Conservation (phyloP, 805 yeast species). For the Cyberlindnera mycetangii region DNA sequence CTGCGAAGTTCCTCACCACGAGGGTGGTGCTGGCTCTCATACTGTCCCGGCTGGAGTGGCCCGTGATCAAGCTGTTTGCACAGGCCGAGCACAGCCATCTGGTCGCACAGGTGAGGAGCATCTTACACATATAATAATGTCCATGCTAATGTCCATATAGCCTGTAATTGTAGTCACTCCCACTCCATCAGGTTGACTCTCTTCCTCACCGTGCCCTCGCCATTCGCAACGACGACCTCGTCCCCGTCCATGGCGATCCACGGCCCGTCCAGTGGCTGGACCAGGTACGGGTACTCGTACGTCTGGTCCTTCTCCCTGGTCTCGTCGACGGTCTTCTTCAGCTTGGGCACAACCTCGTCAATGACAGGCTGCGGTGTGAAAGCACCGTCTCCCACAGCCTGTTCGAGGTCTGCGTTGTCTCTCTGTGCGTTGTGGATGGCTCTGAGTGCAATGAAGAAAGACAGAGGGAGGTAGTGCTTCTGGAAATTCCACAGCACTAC, state of each 20-base stretch:
- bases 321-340: constrained; percentile 65
- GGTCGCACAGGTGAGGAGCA: background rate
- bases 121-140: no score
- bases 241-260: constrained; percentile 68
- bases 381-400: constrained; percentile 23
- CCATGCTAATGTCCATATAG: no score
- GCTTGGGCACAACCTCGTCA: constrained; percentile 1
- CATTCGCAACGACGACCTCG: constrained; percentile 47
- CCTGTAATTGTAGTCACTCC: no score
- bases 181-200: constrained; percentile 39
- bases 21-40: constrained; percentile 15
- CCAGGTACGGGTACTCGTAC: constrained; percentile 75
- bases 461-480: constrained; percentile 73
- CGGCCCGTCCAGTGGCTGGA: constrained; percentile 78
- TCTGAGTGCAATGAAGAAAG: constrained; percentile 81
- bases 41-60: constrained; percentile 12
- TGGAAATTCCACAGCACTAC: constrained; percentile 78
- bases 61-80: background rate
- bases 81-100: constrained; percentile 1
- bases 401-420: constrained; percentile 24
- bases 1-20: constrained; percentile 15
- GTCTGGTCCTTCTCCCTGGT: constrained; percentile 66
- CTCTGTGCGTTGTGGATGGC: constrained; percentile 57
- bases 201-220: constrained; percentile 37
- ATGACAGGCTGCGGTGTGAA: constrained; percentile 12